Evolutionary conservation across 176 grass and related monocot species (phyloP).

Genomic region (Eleusine coracana): DNA sequence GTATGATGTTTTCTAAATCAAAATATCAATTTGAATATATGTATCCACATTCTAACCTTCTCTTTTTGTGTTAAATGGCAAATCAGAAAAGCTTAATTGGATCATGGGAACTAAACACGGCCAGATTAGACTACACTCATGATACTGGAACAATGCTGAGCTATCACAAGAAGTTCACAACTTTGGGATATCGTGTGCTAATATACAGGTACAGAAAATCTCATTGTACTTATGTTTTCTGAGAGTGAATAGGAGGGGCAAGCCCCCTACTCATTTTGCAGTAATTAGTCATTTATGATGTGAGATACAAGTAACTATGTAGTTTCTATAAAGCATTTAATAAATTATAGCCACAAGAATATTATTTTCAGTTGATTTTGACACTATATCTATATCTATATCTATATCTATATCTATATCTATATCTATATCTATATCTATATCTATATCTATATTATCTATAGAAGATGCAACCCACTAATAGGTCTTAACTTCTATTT

Average conservation of each 20-base stretch:
- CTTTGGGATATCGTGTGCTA: slow-evolving; percentile 54
- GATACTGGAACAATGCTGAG: slow-evolving; percentile 58
- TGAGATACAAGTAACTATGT: background rate
- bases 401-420: too few relatives aligned
- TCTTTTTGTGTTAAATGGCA: slow-evolving; percentile 8
- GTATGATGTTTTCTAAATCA: slow-evolving; percentile 28
- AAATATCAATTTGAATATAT: slow-evolving; percentile 1
- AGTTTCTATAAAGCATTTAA: background rate
- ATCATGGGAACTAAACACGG: slow-evolving; percentile 65
- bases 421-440: background rate
- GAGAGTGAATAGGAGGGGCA: background rate
- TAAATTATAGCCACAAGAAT: background rate
- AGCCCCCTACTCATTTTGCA: background rate
- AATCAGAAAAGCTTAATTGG: slow-evolving; percentile 55
- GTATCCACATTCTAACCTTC: slow-evolving; percentile 1
- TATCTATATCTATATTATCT: background rate
- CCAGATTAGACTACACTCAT: slow-evolving; percentile 50
- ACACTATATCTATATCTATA: background rate
- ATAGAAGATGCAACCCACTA: too few relatives aligned
- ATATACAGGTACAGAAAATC: slow-evolving; percentile 56
- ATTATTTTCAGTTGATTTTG: background rate
- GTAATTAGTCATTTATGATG: background rate
- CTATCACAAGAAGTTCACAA: slow-evolving; percentile 72
- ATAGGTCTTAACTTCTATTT: too few relatives aligned
- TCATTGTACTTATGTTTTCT: background rate